A percentile compares a stretch with the other conserved stretches of the same genome.
phyloP scores from a whole-genome alignment of 352 stramenopile species.

The Globisporangium viniferum region DNA sequence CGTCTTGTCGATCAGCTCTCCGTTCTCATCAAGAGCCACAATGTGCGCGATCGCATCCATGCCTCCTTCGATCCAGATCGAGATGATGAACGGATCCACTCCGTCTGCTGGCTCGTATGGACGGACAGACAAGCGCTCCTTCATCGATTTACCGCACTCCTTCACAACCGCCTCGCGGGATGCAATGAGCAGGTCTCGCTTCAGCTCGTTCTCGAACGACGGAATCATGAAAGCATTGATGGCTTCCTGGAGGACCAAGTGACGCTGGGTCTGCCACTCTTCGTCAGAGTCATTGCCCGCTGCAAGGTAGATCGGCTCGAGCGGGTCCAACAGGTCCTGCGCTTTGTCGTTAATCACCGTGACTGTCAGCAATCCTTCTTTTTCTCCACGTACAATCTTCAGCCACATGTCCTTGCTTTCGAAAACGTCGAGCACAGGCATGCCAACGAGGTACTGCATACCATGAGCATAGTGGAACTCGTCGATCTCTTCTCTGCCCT shows the following conservation, averaged over 20 bases:
- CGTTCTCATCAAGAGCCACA: slow-evolving; percentile 83
- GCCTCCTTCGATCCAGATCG: slow-evolving; percentile 82
- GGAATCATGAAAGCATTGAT: slow-evolving; percentile 81
- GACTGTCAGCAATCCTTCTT: slow-evolving; percentile 79
- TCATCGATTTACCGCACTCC: slow-evolving; percentile 64
- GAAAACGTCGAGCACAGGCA: slow-evolving; percentile 81
- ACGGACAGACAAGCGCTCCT: slow-evolving; percentile 65
- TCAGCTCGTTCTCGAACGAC: slow-evolving; percentile 85
- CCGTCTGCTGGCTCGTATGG: slow-evolving; percentile 79
- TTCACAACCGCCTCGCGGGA: slow-evolving; percentile 76
- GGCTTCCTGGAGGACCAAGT: slow-evolving; percentile 81
- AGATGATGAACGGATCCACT: slow-evolving; percentile 79
- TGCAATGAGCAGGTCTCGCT: slow-evolving; percentile 67
- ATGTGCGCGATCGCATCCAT: slow-evolving; percentile 82
- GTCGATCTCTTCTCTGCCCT: slow-evolving; percentile 85
- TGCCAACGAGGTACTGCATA: slow-evolving; percentile 82
- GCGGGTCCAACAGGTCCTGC: slow-evolving; percentile 78
- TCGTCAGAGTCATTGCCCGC: slow-evolving; percentile 56
- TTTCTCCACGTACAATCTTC: slow-evolving; percentile 72
- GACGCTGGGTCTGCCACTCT: slow-evolving; percentile 83
- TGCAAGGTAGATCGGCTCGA: slow-evolving; percentile 70
- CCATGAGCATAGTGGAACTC: slow-evolving; percentile 87
- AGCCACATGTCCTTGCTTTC: slow-evolving; percentile 76
- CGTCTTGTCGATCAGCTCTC: slow-evolving; percentile 84
- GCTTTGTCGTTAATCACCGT: slow-evolving; percentile 80